Evolutionary conservation across 2,329 filamentous ascomycete species (phyloP).

Genomic region (Botrytis tulipae): DNA sequence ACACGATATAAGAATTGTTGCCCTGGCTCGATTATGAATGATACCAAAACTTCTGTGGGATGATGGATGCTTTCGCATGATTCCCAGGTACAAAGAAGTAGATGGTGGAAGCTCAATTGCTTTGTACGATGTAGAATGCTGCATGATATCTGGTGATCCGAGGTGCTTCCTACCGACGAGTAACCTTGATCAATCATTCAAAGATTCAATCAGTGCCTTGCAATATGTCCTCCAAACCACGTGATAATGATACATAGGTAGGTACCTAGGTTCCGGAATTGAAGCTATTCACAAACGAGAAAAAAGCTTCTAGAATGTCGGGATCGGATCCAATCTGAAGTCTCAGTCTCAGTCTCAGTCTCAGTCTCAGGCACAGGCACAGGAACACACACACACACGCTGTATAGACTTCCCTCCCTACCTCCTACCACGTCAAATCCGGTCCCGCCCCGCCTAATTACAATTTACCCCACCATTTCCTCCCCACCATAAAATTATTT

Average conservation of each 20-base stretch:
- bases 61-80: not conserved
- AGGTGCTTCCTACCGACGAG: not conserved
- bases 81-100: not conserved
- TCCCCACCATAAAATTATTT: constrained; percentile 14
- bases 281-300: not conserved
- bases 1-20: not conserved
- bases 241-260: not conserved
- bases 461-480: constrained; percentile 3
- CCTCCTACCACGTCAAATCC: not conserved
- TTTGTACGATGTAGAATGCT: not conserved
- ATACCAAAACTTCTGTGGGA: not conserved
- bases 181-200: not conserved
- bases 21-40: not conserved
- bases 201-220: not conserved
- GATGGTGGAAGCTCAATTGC: not conserved
- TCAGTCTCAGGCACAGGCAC: not conserved
- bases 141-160: not conserved
- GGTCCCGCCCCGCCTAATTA: not conserved
- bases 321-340: not conserved
- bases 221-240: not conserved
- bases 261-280: not conserved
- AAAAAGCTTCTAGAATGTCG: constrained; percentile 5
- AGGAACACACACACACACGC: not conserved
- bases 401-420: not conserved
- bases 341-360: not conserved